Conservation (phyloP, 1,139 yeast species). For the Blastobotrys indianensis region DNA sequence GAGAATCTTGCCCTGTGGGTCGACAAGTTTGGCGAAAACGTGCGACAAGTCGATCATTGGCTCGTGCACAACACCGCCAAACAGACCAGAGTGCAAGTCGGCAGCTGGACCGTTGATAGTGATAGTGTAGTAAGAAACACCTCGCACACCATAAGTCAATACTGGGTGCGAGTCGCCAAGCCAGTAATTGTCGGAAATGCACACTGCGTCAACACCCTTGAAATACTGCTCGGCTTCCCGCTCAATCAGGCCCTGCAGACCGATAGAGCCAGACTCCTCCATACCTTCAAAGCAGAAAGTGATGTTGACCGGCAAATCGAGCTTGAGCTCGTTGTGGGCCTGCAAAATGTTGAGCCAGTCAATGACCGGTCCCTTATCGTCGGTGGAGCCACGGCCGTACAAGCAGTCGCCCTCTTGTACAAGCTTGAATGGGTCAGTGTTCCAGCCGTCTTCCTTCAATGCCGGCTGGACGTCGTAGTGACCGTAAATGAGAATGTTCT, state of each 20-base stretch:
- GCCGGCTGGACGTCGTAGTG: slow-evolving; percentile 99
- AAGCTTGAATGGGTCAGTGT: slow-evolving; percentile 79
- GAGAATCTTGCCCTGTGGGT: slow-evolving; percentile 66
- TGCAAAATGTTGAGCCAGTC: slow-evolving; percentile 94
- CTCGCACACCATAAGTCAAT: slow-evolving; percentile 94
- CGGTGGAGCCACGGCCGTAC: slow-evolving; percentile 93
- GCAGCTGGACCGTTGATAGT: slow-evolving; percentile 87
- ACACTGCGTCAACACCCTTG: slow-evolving; percentile 85
- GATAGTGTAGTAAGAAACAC: slow-evolving; percentile 88
- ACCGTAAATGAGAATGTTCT: slow-evolving; percentile 87
- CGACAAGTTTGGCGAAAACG: slow-evolving; percentile 67
- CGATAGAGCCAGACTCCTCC: slow-evolving; percentile 97
- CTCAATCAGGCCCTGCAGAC: slow-evolving; percentile 77
- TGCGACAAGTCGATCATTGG: slow-evolving; percentile 92
- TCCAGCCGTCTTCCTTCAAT: slow-evolving; percentile 87
- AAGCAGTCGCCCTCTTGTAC: slow-evolving; percentile 57
- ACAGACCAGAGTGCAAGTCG: slow-evolving; percentile 94
- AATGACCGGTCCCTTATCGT: slow-evolving; percentile 96
- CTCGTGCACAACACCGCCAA: slow-evolving; percentile 96
- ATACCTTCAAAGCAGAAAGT: slow-evolving; percentile 95
- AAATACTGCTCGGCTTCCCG: slow-evolving; percentile 74
- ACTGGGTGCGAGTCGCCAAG: slow-evolving; percentile 95
- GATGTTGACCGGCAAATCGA: slow-evolving; percentile 90
- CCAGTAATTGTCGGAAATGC: slow-evolving; percentile 98
- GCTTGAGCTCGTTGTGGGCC: slow-evolving; percentile 78